Base-by-base conservation (phyloP, 1,284 basidiomycete genomes). In the Papiliotrema flavescens region DNA sequence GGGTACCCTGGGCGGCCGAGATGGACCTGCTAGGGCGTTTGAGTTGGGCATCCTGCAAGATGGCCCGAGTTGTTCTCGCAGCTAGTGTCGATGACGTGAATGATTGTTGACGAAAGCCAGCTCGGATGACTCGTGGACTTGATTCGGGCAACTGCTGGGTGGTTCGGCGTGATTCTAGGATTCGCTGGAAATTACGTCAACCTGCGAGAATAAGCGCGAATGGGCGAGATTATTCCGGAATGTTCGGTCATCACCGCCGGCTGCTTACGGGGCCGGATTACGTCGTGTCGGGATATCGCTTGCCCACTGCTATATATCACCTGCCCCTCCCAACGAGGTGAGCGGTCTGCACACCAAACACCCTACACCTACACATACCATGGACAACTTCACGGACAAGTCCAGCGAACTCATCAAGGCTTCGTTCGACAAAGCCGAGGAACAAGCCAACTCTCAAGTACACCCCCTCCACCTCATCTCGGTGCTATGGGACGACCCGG, bases 401-500 rank as follows among this genome's bases (percentile, higher is more conserved):
- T 79, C 79, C 13, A 71, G 76, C 46, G 75, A 80, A 49, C 74
- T 79, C 46, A 70, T 83, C 69, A 80, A 81, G 70, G 76, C 76
- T 43, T 80, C 82, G 28, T 73, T 81, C 49, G 74, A 76, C 14
- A 75, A 77, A 54, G 76, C 79, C 5, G 75, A 73, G 53, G 72
- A 75, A 59, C 63, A 66, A 61, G 58, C 62, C 57, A 71, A 74
- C 62, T 66, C 69, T 17, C 70, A 73, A 65, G 76, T 79, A 43
- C 64, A 71, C 47, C 76, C 77, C 20, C 64, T 78, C 35, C 77
- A 78, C 56, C 71, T 78, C 36, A 70, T 69, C 36, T 52, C 69
- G 6, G 70, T 69, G 11, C 60, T 78, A 44, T 76, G 72, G 67
- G 72, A 78, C 26, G 68, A 71, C 49, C 60, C 62, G 51, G 9